A percentile compares a stretch with the other conserved stretches of the same genome.
phyloP scores from a whole-genome alignment of 805 yeast genomes.

The Kodamaea jinghongensis region DNA sequence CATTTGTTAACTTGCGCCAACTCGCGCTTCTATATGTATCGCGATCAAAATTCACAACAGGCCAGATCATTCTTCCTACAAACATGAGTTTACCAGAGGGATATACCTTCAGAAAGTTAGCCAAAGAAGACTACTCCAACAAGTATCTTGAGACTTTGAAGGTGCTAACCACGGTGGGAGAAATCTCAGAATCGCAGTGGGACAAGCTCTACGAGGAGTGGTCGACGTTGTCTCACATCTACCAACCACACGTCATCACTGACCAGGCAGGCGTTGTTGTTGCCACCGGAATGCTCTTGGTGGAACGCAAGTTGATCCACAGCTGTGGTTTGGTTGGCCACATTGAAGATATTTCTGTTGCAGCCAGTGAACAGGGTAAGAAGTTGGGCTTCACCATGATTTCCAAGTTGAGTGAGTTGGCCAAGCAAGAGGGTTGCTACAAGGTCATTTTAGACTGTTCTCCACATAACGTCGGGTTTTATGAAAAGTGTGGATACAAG shows the following conservation, averaged over 20 bases:
- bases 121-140: slow-evolving; percentile 54
- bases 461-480: slow-evolving; percentile 76
- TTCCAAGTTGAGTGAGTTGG: slow-evolving; percentile 57
- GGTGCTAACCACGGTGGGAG: slow-evolving; percentile 82
- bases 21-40: too few species aligned
- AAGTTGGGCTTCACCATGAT: slow-evolving; percentile 72
- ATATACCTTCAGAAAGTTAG: slow-evolving; percentile 60
- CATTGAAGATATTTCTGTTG: slow-evolving; percentile 90
- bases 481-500: slow-evolving; percentile 80
- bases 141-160: slow-evolving; percentile 61
- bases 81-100: slow-evolving; percentile 53
- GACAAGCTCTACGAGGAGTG: slow-evolving; percentile 54
- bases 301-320: slow-evolving; percentile 84
- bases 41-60: too few species aligned
- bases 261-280: slow-evolving; percentile 54
- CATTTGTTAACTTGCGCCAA: too few species aligned
- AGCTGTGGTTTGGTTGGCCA: slow-evolving; percentile 85
- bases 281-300: slow-evolving; percentile 77
- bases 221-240: slow-evolving; percentile 50
- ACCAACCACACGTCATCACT: slow-evolving; percentile 68
- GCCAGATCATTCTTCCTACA: too few species aligned
- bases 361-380: slow-evolving; percentile 73
- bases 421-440: slow-evolving; percentile 65
- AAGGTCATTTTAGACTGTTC: slow-evolving; percentile 89
- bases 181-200: slow-evolving; percentile 52